Evolutionary conservation across 148 eudicot genomes (phyloP).

Genomic region (Pouteria glomerata): DNA sequence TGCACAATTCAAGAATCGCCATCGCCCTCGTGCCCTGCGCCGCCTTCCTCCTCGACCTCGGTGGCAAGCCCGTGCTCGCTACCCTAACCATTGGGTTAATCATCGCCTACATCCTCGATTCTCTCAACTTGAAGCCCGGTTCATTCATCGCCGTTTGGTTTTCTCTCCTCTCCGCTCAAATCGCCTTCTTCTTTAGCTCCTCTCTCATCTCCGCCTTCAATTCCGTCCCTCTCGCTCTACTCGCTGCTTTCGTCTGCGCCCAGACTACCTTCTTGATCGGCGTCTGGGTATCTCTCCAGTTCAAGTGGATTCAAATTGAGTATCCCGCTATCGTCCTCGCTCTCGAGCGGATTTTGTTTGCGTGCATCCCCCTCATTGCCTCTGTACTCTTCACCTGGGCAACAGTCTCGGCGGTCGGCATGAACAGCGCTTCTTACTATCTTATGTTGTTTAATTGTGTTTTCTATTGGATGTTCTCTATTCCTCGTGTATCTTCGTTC

Average conservation of each 20-base stretch:
- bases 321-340: conserved; percentile 71
- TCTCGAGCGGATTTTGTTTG: conserved; percentile 74
- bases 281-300: conserved; percentile 88
- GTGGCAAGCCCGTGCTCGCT: conserved; percentile 69
- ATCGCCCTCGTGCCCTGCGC: conserved; percentile 68
- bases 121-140: conserved; percentile 68
- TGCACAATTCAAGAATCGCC: conserved; percentile 64
- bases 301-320: conserved; percentile 87
- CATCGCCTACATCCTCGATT: conserved; percentile 78
- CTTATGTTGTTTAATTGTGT: conserved; percentile 60
- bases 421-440: conserved; percentile 67
- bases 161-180: conserved; percentile 63
- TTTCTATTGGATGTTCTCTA: conserved; percentile 81
- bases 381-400: conserved; percentile 78
- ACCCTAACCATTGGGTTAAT: conserved; percentile 56
- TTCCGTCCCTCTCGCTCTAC: conserved; percentile 41
- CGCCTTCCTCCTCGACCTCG: conserved; percentile 80
- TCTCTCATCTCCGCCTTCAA: conserved; percentile 47
- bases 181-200: conserved; percentile 66
- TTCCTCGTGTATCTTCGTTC: conserved; percentile 75
- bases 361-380: conserved; percentile 55
- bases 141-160: conserved; percentile 89
- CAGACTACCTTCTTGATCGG: conserved; percentile 66
- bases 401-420: conserved; percentile 76
- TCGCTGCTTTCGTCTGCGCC: conserved; percentile 49